Conservation (phyloP, 768 basidiomycete species). For the Lactarius sanguifluus region DNA sequence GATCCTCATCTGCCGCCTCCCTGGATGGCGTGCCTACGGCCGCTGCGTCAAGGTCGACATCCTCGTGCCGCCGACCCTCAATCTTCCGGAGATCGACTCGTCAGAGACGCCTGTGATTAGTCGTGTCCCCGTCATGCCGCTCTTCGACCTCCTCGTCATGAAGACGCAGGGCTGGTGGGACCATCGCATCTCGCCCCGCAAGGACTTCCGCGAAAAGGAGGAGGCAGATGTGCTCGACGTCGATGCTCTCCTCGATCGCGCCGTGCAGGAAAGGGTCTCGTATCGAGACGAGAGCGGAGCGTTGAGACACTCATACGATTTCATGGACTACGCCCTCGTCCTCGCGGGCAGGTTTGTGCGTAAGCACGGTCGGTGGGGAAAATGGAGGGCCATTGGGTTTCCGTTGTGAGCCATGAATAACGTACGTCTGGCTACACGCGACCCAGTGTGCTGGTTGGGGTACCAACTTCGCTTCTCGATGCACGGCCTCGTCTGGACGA, state of each 20-base stretch:
- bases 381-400: slow-evolving; percentile 3
- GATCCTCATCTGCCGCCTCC: slow-evolving; percentile 16
- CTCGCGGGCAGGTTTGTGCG: neutral
- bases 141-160: slow-evolving; percentile 20
- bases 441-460: neutral
- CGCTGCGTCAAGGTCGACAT: slow-evolving; percentile 22
- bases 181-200: neutral
- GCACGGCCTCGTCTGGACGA: neutral
- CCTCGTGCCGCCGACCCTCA: slow-evolving; percentile 9
- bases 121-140: slow-evolving; percentile 14
- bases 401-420: neutral
- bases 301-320: neutral
- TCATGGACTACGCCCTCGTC: neutral
- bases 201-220: slow-evolving; percentile 5
- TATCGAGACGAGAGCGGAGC: neutral
- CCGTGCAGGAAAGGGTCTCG: neutral
- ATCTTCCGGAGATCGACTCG: neutral
- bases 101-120: neutral
- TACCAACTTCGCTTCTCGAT: neutral
- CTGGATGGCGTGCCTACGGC: neutral
- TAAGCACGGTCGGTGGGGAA: neutral
- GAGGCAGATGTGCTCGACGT: slow-evolving; percentile 4
- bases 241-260: slow-evolving; percentile 8
- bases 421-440: neutral
- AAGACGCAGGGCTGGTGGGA: slow-evolving; percentile 22